Evolutionary conservation across 1,139 yeast species (phyloP).

Genomic region (Eremothecium coryli): DNA sequence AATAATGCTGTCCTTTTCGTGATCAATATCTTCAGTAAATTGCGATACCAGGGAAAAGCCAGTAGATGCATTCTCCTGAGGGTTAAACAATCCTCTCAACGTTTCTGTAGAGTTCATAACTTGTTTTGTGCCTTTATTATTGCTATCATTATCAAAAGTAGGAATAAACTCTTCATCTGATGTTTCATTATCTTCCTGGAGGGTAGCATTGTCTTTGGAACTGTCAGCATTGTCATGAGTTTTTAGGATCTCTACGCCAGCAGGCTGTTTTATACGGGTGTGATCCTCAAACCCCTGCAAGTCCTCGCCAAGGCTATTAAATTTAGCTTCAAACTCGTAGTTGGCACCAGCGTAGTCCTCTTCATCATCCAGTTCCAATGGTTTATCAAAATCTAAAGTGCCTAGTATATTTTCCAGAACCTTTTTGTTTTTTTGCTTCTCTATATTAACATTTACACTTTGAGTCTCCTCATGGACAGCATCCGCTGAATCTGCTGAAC

Average conservation of each 20-base stretch:
- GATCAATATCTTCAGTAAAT: constrained; percentile 34
- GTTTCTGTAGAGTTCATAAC: constrained; percentile 44
- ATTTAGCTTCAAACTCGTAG: constrained; percentile 35
- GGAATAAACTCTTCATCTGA: constrained; percentile 46
- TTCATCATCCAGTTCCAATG: constrained; percentile 43
- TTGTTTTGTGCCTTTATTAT: constrained; percentile 4
- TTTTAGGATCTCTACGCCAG: not conserved
- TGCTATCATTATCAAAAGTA: constrained; percentile 34
- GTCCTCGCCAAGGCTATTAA: constrained; percentile 9
- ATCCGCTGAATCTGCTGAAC: constrained; percentile 16
- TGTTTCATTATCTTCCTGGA: not conserved
- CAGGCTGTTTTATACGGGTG: not conserved
- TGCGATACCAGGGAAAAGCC: constrained; percentile 31
- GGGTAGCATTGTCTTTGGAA: constrained; percentile 7
- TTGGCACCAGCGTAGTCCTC: constrained; percentile 39
- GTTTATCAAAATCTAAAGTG: constrained; percentile 52
- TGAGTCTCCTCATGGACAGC: constrained; percentile 26
- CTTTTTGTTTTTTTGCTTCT: constrained; percentile 35
- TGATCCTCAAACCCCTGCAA: not conserved
- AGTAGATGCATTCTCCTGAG: constrained; percentile 31
- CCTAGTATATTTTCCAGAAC: constrained; percentile 46
- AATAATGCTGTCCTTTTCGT: constrained; percentile 17
- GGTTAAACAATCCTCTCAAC: constrained; percentile 56
- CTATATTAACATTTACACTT: constrained; percentile 25
- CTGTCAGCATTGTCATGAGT: not conserved